These are phyloP conservation scores for Rhododendron kiyosumense DNA, from an alignment of 148 eudicot genomes.

Conservation along the genomic window DNA sequence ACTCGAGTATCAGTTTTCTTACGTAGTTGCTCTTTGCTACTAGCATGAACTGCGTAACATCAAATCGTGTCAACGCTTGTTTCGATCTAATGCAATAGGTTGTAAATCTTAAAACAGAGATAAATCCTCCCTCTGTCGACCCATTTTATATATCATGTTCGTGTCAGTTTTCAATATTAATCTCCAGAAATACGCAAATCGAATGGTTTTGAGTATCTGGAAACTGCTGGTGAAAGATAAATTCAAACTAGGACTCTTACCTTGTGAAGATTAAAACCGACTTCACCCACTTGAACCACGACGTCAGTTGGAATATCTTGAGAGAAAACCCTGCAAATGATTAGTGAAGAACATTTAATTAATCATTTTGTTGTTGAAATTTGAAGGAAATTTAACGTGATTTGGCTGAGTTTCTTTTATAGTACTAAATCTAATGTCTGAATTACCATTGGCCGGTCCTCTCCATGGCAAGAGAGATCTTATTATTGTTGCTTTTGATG, in stretches of 20 bases:
- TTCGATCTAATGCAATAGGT: not conserved
- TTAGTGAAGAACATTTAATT: not conserved
- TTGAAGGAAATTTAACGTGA: not conserved
- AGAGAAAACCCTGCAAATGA: slow-evolving; percentile 68
- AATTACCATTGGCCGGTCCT: slow-evolving; percentile 92
- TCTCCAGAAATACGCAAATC: not conserved
- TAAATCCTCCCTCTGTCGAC: not conserved
- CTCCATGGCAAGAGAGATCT: slow-evolving; percentile 84
- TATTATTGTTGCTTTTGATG: slow-evolving; percentile 33
- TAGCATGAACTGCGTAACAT: slow-evolving; percentile 65
- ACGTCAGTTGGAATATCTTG: slow-evolving; percentile 87
- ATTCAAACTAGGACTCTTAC: slow-evolving; percentile 23
- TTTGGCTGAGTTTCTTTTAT: not conserved
- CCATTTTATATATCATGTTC: no score
- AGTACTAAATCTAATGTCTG: not conserved
- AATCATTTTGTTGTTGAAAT: not conserved
- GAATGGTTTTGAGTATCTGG: not conserved
- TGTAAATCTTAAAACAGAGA: not conserved
- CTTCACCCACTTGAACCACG: slow-evolving; percentile 56
- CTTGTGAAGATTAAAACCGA: slow-evolving; percentile 81
- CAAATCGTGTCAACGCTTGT: not conserved
- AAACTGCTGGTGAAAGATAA: not conserved
- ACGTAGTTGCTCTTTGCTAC: slow-evolving; percentile 94
- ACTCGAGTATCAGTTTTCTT: slow-evolving; percentile 61
- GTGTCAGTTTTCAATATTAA: no score